Evolutionary conservation across 192 early-diverging fungal species (phyloP).

Genomic region (Coemansia sp.): DNA sequence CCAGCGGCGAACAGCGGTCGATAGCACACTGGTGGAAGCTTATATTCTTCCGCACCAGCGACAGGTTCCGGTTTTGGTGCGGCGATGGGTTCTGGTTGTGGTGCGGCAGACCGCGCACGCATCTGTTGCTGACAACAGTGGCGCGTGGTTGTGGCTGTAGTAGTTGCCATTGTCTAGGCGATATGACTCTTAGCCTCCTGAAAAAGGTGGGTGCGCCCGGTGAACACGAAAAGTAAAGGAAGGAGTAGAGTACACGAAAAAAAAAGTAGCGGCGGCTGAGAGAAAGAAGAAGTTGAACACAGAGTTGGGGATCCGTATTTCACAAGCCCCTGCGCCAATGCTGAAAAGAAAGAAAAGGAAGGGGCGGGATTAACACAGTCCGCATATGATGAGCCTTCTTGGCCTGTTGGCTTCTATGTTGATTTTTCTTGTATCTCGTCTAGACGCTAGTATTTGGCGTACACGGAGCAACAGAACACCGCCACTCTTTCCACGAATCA

Average conservation of each 20-base stretch:
- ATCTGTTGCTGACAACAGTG: constrained; percentile 10
- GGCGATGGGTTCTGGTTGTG: not conserved
- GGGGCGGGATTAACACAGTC: constrained; percentile 8
- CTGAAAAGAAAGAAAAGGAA: constrained; percentile 5
- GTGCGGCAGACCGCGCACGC: constrained; percentile 13
- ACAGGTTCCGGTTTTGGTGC: not conserved
- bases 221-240: not conserved
- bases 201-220: not conserved
- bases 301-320: not conserved
- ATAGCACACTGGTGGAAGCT: constrained; percentile 25
- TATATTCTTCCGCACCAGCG: constrained; percentile 11
- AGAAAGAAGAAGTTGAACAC: not conserved
- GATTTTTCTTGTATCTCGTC: not conserved
- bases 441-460: not conserved
- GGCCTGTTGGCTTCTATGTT: constrained; percentile 1
- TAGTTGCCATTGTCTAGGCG: constrained; percentile 10
- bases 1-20: constrained; percentile 45
- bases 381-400: not conserved
- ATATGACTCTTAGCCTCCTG: not conserved
- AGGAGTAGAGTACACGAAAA: constrained; percentile 10
- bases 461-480: not conserved
- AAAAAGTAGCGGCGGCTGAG: not conserved
- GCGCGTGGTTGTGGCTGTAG: not conserved
- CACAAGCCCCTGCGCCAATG: constrained; percentile 6
- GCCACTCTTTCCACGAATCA: not conserved